These are phyloP conservation scores for Backusella mclennaniae DNA, from an alignment of 192 early-diverging fungal species.

Conservation along the genomic window DNA sequence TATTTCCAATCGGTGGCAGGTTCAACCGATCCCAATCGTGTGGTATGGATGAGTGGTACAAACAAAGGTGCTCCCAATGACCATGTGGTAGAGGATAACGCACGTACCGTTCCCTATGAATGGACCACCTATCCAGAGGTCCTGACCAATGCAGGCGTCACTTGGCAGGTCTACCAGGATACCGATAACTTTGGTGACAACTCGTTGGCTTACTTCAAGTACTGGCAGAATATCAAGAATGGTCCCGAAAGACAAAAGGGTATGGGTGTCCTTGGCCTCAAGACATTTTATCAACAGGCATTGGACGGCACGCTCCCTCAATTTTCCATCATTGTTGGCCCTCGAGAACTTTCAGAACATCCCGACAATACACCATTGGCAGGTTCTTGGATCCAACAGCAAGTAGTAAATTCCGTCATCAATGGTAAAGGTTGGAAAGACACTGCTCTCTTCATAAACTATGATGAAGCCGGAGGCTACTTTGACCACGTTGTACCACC, in stretches of 20 bases:
- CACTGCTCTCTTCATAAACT: slow-evolving; percentile 30
- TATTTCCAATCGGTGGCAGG: slow-evolving; percentile 26
- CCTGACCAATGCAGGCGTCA: slow-evolving; percentile 20
- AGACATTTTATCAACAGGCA: slow-evolving; percentile 22
- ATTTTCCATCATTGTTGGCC: slow-evolving; percentile 1
- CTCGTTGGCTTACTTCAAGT: slow-evolving; percentile 23
- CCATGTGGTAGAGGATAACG: slow-evolving; percentile 22
- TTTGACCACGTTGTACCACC: slow-evolving; percentile 24
- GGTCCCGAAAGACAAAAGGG: slow-evolving; percentile 29
- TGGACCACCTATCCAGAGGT: slow-evolving; percentile 25
- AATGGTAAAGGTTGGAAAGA: slow-evolving; percentile 9
- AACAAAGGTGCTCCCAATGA: background rate
- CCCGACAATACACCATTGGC: slow-evolving; percentile 21
- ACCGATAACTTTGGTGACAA: slow-evolving; percentile 32
- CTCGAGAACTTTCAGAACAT: slow-evolving; percentile 24
- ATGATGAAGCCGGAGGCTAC: slow-evolving; percentile 28
- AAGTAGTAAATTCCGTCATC: slow-evolving; percentile 31
- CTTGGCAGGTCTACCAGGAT: slow-evolving; percentile 29
- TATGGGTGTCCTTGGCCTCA: slow-evolving; percentile 21
- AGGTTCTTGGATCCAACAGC: slow-evolving; percentile 28
- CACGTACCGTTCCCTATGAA: background rate
- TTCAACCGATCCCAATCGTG: slow-evolving; percentile 29
- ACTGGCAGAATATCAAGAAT: slow-evolving; percentile 15
- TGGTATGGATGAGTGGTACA: slow-evolving; percentile 27
- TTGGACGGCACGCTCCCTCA: slow-evolving; percentile 26